These are phyloP conservation scores for Penicillium riverlandense DNA, from an alignment of 495 filamentous ascomycete genomes.

Conservation along the genomic window DNA sequence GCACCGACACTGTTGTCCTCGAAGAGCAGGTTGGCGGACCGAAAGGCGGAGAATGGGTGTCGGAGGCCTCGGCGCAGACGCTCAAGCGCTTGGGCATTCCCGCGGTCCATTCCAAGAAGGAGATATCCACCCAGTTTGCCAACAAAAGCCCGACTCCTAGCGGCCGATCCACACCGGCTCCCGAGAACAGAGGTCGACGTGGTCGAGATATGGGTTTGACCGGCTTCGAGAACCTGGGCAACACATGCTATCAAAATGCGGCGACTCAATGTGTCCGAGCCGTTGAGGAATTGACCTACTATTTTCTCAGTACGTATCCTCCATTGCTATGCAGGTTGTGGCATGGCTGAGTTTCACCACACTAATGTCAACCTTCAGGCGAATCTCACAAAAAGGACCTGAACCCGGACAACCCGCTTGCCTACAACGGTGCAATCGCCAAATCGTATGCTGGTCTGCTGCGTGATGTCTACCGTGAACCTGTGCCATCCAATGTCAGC, in stretches of 20 bases:
- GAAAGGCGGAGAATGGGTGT: constrained; percentile 55
- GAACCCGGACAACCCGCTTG: constrained; percentile 76
- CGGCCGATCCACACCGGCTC: constrained; percentile 58
- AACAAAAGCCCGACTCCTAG: constrained; percentile 32
- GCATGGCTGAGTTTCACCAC: background rate
- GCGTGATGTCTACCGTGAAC: constrained; percentile 57
- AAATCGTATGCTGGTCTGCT: constrained; percentile 70
- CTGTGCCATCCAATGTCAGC: constrained; percentile 52
- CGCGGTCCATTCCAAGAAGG: constrained; percentile 29
- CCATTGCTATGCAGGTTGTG: background rate
- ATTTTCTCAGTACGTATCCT: constrained; percentile 61
- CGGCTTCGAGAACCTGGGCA: constrained; percentile 84
- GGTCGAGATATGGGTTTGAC: constrained; percentile 27
- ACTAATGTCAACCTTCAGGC: constrained; percentile 30
- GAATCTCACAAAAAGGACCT: constrained; percentile 68
- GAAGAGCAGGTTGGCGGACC: constrained; percentile 62
- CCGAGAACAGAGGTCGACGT: no score
- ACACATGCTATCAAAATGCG: constrained; percentile 99
- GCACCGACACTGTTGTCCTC: constrained; percentile 64
- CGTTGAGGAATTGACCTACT: constrained; percentile 84
- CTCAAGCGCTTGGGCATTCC: constrained; percentile 35
- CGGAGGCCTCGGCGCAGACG: constrained; percentile 41
- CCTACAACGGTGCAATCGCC: constrained; percentile 76
- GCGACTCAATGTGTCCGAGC: constrained; percentile 88
- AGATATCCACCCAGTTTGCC: constrained; percentile 27